Evolutionary conservation across 2,329 filamentous ascomycete genomes (phyloP).

Genomic region (Botrytis medusae): DNA sequence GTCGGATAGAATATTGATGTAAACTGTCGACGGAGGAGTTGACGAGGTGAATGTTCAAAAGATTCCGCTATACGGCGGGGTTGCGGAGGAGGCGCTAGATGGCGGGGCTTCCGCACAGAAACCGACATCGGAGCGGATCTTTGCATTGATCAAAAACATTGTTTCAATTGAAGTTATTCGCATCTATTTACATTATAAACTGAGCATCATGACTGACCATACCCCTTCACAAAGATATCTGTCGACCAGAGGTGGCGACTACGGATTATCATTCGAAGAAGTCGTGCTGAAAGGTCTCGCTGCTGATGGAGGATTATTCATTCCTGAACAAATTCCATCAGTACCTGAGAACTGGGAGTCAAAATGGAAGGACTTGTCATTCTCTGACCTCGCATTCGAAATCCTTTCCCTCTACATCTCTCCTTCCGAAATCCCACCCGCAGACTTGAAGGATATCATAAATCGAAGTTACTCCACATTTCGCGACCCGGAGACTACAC

Average conservation of each 20-base stretch:
- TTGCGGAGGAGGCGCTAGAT: not conserved
- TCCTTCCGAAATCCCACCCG: slow-evolving; percentile 72
- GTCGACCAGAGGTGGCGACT: slow-evolving; percentile 62
- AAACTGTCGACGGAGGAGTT: not conserved
- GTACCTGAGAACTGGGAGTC: slow-evolving; percentile 63
- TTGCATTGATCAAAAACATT: not conserved
- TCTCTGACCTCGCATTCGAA: slow-evolving; percentile 77
- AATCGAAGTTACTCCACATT: slow-evolving; percentile 86
- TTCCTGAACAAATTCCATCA: slow-evolving; percentile 77
- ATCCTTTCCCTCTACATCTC: slow-evolving; percentile 90
- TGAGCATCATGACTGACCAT: slow-evolving; percentile 30
- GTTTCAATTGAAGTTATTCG: slow-evolving; percentile 10
- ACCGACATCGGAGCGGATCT: slow-evolving; percentile 11
- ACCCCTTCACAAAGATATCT: slow-evolving; percentile 60
- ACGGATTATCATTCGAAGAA: slow-evolving; percentile 81
- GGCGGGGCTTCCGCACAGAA: not conserved
- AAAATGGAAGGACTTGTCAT: slow-evolving; percentile 74
- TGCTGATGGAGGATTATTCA: slow-evolving; percentile 82
- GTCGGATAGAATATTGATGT: not conserved
- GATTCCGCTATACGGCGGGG: not conserved
- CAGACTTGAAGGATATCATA: slow-evolving; percentile 81
- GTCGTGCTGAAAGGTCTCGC: slow-evolving; percentile 89
- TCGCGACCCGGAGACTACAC: slow-evolving; percentile 74
- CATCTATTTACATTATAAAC: not conserved
- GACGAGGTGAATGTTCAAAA: not conserved